Percentiles rank a stretch among this genome's conserved stretches.
Conservation (phyloP, 257 asterid genomes). For the Lycium barbarum region DNA sequence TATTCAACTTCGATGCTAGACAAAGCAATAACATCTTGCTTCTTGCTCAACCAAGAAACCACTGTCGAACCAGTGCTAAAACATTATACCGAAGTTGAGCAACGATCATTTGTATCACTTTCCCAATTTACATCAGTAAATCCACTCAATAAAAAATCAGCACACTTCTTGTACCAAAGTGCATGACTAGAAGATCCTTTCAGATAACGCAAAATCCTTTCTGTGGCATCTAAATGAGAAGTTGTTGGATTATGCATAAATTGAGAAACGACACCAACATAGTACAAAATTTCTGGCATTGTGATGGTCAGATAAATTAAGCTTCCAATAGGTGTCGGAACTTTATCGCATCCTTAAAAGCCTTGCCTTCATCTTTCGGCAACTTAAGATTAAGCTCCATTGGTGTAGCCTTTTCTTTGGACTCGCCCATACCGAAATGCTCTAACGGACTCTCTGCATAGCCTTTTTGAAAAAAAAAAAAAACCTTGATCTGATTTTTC, state of each 20-base stretch:
- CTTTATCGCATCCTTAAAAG: too few species aligned
- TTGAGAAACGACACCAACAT: too few species aligned
- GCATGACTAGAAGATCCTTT: slow-evolving; percentile 25
- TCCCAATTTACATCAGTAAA: slow-evolving; percentile 27
- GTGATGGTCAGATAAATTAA: too few species aligned
- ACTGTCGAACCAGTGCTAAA: background rate
- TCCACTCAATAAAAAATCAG: background rate
- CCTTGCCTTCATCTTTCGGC: slow-evolving; percentile 31
- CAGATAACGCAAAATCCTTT: background rate
- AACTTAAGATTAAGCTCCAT: slow-evolving; percentile 38
- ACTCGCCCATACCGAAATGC: slow-evolving; percentile 35
- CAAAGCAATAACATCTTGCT: background rate
- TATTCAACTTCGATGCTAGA: background rate
- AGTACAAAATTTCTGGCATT: too few species aligned
- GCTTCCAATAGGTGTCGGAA: too few species aligned
- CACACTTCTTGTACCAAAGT: background rate
- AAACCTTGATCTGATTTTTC: background rate
- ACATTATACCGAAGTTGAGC: slow-evolving; percentile 8
- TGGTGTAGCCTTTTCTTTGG: slow-evolving; percentile 36
- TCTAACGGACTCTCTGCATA: slow-evolving; percentile 30
- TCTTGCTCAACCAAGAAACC: background rate
- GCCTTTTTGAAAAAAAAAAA: slow-evolving; percentile 29
- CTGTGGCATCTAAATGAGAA: too few species aligned
- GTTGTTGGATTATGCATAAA: too few species aligned
- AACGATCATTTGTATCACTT: background rate